phyloP scores from a whole-genome alignment of 495 filamentous ascomycete genomes.

The Lasiosphaeria hispida region DNA sequence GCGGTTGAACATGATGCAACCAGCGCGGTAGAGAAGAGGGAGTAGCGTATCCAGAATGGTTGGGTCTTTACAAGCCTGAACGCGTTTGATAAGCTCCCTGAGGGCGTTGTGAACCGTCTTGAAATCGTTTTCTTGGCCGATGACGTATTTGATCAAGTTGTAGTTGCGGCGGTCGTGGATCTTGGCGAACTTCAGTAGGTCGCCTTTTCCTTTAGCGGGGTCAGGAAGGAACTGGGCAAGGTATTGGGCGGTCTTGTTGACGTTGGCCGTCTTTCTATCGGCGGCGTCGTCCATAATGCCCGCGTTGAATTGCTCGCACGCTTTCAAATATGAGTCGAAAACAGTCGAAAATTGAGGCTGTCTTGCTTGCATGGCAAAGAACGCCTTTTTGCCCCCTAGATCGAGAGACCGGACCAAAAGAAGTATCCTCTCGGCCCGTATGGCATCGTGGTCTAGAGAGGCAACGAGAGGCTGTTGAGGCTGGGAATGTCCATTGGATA shows the following conservation, averaged over 20 bases:
- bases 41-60: constrained; percentile 73
- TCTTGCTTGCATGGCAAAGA: constrained; percentile 79
- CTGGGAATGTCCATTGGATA: constrained; percentile 58
- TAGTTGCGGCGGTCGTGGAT: constrained; percentile 87
- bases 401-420: constrained; percentile 78
- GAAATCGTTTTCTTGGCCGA: constrained; percentile 86
- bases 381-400: constrained; percentile 74
- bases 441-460: constrained; percentile 70
- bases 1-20: constrained; percentile 84
- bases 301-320: constrained; percentile 85
- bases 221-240: constrained; percentile 76
- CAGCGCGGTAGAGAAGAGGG: constrained; percentile 79
- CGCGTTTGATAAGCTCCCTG: constrained; percentile 81
- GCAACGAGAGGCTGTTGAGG: constrained; percentile 42
- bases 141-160: constrained; percentile 80
- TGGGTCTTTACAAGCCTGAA: constrained; percentile 53
- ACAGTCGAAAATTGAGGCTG: constrained; percentile 68
- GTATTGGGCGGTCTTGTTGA: constrained; percentile 65
- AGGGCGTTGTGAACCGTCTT: constrained; percentile 84
- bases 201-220: constrained; percentile 57
- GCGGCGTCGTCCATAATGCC: constrained; percentile 75
- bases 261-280: constrained; percentile 62
- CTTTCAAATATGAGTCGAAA: constrained; percentile 67
- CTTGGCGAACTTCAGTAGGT: constrained; percentile 89
- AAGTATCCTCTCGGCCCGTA: constrained; percentile 81